Evolutionary conservation across 176 grass and related monocot genomes (phyloP), one percentile per base, ranked within the genome.

Genomic region (Raddia guianensis): DNA sequence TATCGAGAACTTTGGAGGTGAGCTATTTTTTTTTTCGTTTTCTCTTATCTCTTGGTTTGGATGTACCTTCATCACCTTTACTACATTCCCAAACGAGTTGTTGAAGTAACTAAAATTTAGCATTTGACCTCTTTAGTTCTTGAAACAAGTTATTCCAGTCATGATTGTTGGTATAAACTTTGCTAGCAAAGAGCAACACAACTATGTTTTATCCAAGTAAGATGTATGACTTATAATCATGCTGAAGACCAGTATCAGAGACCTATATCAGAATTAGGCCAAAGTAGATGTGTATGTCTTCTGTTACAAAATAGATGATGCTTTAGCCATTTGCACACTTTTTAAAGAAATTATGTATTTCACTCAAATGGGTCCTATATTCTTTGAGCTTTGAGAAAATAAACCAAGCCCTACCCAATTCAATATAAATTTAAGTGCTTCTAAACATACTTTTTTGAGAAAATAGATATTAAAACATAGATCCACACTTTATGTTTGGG

Each of bases 111-210:
- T 12, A 20, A 35, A 58, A 44, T 56, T 19, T 44, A 49, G 8
- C 20, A 37, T 64, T 63, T 64, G 63, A 50, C 15, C 50, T 8
- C 21, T 77, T 50, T 65, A 65, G 59, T 49, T 63, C 32, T 65
- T 65, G 45, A 35, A 64, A 6, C 9, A 65, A 75, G n/a, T 7
- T 74, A 21, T 11, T 16, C 9, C 50, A 35, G 40, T 3, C 19
- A 19, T 48, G 9, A 69, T 70, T 35, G 40, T 59, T 44, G 69
- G 1, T 18, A n/a, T 48, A 19, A 37, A 62, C 11, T 9, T 56
- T 68, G 7, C 19, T 75, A 47, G 19, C 43, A 71, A 8, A 21
- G 20, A 59, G 16, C 66, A 47, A 47, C 42, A 68, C 19, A 35
- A 66, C 19, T 0, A 42, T 66, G 32, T 15, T 43, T 70, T 50